phyloP scores from a whole-genome alignment of 2,329 filamentous ascomycete genomes.

The Sclerotinia nivalis region DNA sequence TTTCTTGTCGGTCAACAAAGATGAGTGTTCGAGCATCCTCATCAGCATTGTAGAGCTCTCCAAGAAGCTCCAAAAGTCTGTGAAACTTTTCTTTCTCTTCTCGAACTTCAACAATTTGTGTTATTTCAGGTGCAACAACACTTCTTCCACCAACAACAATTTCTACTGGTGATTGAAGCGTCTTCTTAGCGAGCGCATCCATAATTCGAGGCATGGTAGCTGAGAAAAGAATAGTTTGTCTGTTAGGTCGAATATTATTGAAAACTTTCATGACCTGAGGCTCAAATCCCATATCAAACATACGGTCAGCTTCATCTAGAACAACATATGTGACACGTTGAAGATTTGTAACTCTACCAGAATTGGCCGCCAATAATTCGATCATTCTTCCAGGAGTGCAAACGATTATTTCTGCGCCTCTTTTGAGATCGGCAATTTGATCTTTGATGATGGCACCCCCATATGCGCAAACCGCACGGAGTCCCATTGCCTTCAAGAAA shows the following conservation, averaged over 20 bases:
- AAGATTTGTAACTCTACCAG: conserved; percentile 90
- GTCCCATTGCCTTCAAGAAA: conserved; percentile 81
- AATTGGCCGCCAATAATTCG: conserved; percentile 89
- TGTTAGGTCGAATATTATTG: conserved; percentile 84
- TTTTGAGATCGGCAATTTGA: conserved; percentile 94
- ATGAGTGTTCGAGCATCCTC: conserved; percentile 89
- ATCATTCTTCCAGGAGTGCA: conserved; percentile 96
- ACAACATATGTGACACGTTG: conserved; percentile 90
- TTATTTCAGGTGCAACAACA: conserved; percentile 88
- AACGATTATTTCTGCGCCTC: conserved; percentile 91
- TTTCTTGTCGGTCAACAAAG: conserved; percentile 90
- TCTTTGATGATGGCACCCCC: conserved; percentile 96
- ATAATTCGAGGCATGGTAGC: conserved; percentile 95
- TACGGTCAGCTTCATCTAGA: conserved; percentile 94
- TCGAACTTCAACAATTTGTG: conserved; percentile 86
- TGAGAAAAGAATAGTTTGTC: conserved; percentile 93
- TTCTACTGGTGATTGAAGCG: conserved; percentile 80
- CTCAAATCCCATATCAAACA: conserved; percentile 99
- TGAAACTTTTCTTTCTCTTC: conserved; percentile 81
- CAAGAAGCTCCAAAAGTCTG: conserved; percentile 81
- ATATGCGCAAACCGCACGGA: conserved; percentile 89
- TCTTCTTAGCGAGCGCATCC: conserved; percentile 86
- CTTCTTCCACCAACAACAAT: conserved; percentile 88
- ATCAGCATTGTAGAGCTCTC: conserved; percentile 80
- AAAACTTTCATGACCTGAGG: conserved; percentile 98